Evolutionary conservation across 305 asterid genomes (phyloP).

Genomic region (Fraxinus sp.): DNA sequence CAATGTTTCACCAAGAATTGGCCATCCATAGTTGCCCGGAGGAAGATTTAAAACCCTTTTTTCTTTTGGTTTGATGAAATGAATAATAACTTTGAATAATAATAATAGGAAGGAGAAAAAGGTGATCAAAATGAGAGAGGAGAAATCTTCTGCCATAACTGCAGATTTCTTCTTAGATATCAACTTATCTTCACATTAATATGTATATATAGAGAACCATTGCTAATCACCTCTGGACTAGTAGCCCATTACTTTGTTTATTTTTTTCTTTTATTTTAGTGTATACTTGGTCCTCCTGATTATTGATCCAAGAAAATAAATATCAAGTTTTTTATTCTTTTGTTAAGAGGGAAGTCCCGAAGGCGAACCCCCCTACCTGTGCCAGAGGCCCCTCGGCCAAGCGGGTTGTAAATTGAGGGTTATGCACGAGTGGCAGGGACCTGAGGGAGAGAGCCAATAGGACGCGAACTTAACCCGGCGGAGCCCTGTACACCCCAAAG

Average conservation of each 20-base stretch:
- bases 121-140: neutral
- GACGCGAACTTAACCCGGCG: no score
- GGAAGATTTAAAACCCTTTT: slow-evolving; percentile 38
- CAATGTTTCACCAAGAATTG: slow-evolving; percentile 53
- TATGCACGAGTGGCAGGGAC: no score
- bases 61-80: neutral
- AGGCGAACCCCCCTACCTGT: no score
- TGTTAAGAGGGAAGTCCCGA: no score
- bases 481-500: no score
- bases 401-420: no score
- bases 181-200: neutral
- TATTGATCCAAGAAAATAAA: neutral
- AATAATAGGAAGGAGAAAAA: slow-evolving; percentile 1
- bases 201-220: neutral
- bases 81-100: neutral
- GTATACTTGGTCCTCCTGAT: no score
- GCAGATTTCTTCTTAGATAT: neutral
- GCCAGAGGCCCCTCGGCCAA: no score
- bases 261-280: no score
- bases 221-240: neutral
- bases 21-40: slow-evolving; percentile 67
- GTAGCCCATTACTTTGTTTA: neutral
- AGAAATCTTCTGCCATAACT: slow-evolving; percentile 13
- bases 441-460: no score
- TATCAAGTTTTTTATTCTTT: neutral